Evolutionary conservation across 345 rosid species (phyloP).

Genomic region (Noccaea caerulescens): DNA sequence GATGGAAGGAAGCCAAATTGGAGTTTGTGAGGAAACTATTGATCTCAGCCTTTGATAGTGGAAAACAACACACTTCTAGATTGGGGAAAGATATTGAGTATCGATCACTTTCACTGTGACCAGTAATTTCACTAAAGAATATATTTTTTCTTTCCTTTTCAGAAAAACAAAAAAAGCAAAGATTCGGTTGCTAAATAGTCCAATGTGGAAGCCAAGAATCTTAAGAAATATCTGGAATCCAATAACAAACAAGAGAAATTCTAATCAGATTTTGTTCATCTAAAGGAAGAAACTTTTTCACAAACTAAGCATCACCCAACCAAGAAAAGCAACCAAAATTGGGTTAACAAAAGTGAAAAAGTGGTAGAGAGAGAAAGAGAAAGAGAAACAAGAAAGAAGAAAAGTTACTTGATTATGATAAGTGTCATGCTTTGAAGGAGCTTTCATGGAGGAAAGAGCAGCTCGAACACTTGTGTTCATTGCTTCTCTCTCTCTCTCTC

Average conservation of each 20-base stretch:
- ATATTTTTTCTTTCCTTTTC: neutral
- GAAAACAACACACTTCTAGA: constrained; percentile 50
- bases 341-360: constrained; percentile 18
- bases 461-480: constrained; percentile 79
- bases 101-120: constrained; percentile 40
- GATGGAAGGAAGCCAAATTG: constrained; percentile 23
- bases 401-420: constrained; percentile 56
- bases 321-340: constrained; percentile 25
- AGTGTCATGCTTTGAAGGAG: constrained; percentile 59
- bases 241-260: constrained; percentile 1
- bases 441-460: constrained; percentile 67
- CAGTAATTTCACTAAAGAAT: constrained; percentile 36
- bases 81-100: constrained; percentile 55
- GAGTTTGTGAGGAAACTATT: constrained; percentile 46
- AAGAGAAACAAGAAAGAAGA: constrained; percentile 15
- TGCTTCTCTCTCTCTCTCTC: constrained; percentile 40
- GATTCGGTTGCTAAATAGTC: constrained; percentile 37
- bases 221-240: constrained; percentile 21
- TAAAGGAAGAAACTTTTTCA: constrained; percentile 38
- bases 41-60: constrained; percentile 59
- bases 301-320: constrained; percentile 30
- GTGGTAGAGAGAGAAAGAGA: neutral
- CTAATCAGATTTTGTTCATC: constrained; percentile 6
- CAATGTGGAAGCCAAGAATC: constrained; percentile 47
- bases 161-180: constrained; percentile 5